Conservation (phyloP, 116 monocot species). For the Posidonia oceanica region DNA sequence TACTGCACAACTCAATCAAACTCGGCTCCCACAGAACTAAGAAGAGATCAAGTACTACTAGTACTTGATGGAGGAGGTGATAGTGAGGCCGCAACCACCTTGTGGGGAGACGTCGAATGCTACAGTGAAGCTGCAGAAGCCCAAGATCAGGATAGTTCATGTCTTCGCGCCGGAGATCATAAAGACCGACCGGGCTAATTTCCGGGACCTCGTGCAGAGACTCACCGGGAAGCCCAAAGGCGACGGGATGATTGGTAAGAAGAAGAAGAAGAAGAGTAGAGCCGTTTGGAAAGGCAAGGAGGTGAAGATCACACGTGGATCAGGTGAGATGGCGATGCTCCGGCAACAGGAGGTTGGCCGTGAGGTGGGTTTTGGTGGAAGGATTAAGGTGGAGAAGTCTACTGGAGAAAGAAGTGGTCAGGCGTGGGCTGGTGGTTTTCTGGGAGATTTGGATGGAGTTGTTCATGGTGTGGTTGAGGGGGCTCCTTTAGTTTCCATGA, state of each 20-base stretch:
- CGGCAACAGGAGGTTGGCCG: background rate
- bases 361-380: too few species aligned
- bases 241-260: background rate
- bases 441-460: background rate
- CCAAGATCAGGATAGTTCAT: constrained; percentile 48
- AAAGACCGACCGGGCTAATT: constrained; percentile 38
- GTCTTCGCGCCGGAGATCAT: constrained; percentile 51
- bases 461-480: background rate
- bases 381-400: background rate
- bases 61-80: too few species aligned
- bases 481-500: background rate
- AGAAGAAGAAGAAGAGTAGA: background rate
- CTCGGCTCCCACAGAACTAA: too few species aligned
- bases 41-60: too few species aligned
- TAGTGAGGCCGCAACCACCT: too few species aligned
- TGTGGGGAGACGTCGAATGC: background rate
- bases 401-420: background rate
- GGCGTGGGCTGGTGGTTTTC: background rate
- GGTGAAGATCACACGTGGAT: too few species aligned
- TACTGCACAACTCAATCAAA: too few species aligned
- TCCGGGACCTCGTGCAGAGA: constrained; percentile 53
- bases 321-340: too few species aligned
- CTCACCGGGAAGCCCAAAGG: constrained; percentile 37
- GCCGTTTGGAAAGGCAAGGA: too few species aligned
- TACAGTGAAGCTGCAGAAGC: constrained; percentile 5